Conservation (phyloP, 225 moss, liverwort and hornwort genomes). For the Bryum argenteum region DNA sequence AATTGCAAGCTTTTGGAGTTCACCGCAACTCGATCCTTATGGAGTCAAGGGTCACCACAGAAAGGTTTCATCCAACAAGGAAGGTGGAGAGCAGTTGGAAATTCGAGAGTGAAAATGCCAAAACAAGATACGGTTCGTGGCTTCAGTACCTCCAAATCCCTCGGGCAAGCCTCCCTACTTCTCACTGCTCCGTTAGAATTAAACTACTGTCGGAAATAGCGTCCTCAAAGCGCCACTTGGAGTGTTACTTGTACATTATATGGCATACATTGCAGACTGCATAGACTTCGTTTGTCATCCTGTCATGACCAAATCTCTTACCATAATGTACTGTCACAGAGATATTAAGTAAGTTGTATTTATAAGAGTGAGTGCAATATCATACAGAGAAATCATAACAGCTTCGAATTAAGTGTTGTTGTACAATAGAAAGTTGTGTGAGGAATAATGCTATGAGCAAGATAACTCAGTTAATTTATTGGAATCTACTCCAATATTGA, state of each 20-base stretch:
- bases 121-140: slow-evolving; percentile 44
- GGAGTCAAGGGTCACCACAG: slow-evolving; percentile 35
- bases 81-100: slow-evolving; percentile 30
- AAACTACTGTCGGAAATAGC: slow-evolving; percentile 2
- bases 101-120: slow-evolving; percentile 27
- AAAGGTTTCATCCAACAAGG: slow-evolving; percentile 25
- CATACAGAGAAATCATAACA: background rate
- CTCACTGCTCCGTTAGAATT: slow-evolving; percentile 26
- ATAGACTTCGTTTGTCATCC: background rate
- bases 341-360: background rate
- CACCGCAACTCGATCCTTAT: slow-evolving; percentile 30
- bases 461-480: background rate
- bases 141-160: slow-evolving; percentile 38
- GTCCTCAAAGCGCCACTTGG: background rate
- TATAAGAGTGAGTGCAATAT: background rate
- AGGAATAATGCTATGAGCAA: background rate
- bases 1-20: slow-evolving; percentile 18
- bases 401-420: background rate
- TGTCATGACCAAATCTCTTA: background rate
- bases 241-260: background rate
- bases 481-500: background rate
- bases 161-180: slow-evolving; percentile 45
- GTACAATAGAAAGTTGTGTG: background rate
- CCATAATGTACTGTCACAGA: background rate
- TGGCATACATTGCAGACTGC: background rate